Base-by-base conservation (phyloP, 768 basidiomycete species). In the Boletus bicolor region DNA sequence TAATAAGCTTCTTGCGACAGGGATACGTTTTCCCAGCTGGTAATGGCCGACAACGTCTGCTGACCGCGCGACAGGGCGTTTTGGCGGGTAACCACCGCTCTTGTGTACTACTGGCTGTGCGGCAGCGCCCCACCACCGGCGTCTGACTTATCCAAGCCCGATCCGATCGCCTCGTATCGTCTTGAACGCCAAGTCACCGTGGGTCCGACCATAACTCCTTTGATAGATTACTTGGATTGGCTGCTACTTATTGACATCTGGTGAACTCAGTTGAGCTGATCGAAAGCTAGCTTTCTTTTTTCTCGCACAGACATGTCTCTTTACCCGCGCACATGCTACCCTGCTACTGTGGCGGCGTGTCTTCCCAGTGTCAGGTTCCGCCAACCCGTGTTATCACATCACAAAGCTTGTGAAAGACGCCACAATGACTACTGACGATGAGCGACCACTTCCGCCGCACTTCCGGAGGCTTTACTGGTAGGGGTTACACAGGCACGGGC, bases 281-380 rank as follows among this genome's bases (percentile, higher is more conserved):
- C 11, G 39, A 49, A 55, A 50, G 17, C 7, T 28, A n/a, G 39
- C 35, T 50, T 51, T 39, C 21, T 24, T 44, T 36, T 34, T 49
- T 49, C 26, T 54, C 41, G 41, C 38, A 39, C 37, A 17, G n/a
- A 30, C 19, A 7, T 30, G 6, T 30, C 4, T 24, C 57, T 60
- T 64, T 61, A 48, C 56, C 49, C 55, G 65, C 58, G 58, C 37
- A 8, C 34, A 14, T 24, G 58, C 56, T 53, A 53, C 62, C 62
- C 58, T 62, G 59, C 24, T 28, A n/a, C 39, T 41, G 35, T 26
- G 47, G 51, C 53, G 44, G 32, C 36, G 24, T 30, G 21, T 51
- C 44, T 64, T 69, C 52, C 54, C 62, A 57, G 48, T 41, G 45
- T 46, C 54, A 44, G 44, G 48, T 10, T 53, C 54, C 44, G 1